phyloP scores from a whole-genome alignment of 139 green algal genomes.

The Closterium sp. region DNA sequence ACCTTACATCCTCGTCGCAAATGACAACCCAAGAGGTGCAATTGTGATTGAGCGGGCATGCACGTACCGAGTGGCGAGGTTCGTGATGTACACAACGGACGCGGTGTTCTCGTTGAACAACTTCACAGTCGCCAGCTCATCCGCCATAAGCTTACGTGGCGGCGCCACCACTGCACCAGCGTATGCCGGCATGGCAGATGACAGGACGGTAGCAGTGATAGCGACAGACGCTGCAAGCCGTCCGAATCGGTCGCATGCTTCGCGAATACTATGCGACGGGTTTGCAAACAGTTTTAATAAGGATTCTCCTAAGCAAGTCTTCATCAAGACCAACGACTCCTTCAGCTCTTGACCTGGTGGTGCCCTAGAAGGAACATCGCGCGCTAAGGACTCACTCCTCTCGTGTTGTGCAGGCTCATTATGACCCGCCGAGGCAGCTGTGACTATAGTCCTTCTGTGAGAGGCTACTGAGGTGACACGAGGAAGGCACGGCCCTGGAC shows the following conservation, averaged over 20 bases:
- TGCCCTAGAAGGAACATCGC: background rate
- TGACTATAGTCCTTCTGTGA: background rate
- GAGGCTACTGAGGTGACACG: background rate
- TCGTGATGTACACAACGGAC: slow-evolving; percentile 78
- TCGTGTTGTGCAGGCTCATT: background rate
- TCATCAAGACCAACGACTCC: background rate
- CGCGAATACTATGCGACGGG: background rate
- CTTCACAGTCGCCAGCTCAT: slow-evolving; percentile 62
- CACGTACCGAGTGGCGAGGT: slow-evolving; percentile 56
- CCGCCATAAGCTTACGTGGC: slow-evolving; percentile 32
- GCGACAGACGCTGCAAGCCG: background rate
- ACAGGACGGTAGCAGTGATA: background rate
- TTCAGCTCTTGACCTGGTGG: background rate
- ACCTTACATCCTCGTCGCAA: background rate
- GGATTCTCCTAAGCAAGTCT: background rate
- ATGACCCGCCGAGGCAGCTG: background rate
- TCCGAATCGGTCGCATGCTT: background rate
- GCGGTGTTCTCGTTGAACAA: slow-evolving; percentile 69
- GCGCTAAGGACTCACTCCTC: background rate
- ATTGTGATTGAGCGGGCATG: background rate
- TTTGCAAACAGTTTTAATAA: background rate
- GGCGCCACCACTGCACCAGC: slow-evolving; percentile 10
- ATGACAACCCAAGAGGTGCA: no score
- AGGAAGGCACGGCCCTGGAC: background rate
- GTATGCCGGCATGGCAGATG: background rate